Evolutionary conservation across 305 asterid species (phyloP).

Genomic region (Lippia alba): DNA sequence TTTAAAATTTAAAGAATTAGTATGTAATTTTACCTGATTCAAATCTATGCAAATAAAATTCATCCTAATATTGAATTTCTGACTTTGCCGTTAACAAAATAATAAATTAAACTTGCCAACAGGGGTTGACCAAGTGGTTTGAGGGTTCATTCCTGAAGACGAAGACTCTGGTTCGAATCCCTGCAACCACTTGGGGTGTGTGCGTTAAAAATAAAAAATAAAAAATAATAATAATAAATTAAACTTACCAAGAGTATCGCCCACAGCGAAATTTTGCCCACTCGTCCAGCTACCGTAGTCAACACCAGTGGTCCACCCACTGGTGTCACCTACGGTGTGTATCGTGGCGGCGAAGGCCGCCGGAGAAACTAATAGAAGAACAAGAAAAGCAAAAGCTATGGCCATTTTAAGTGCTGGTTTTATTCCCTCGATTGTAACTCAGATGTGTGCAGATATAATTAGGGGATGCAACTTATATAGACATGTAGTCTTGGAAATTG

Average conservation of each 20-base stretch:
- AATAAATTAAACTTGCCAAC: conserved; percentile 35
- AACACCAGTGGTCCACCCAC: conserved; percentile 40
- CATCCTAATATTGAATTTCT: no score
- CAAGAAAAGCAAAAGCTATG: conserved; percentile 28
- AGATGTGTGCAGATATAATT: not conserved
- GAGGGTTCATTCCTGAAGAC: no score
- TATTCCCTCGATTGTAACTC: not conserved
- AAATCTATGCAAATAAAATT: no score
- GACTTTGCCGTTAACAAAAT: no score
- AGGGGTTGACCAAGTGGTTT: no score
- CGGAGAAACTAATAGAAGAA: conserved; percentile 42
- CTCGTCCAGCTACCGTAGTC: conserved; percentile 40
- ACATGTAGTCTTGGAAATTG: not conserved
- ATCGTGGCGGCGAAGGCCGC: conserved; percentile 40
- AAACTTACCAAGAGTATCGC: conserved; percentile 44
- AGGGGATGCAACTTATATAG: conserved; percentile 19
- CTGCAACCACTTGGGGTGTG: no score
- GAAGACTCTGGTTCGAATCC: no score
- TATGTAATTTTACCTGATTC: no score
- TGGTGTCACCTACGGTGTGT: conserved; percentile 40
- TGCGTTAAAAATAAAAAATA: no score
- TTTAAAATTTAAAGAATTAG: no score
- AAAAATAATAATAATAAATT: not conserved
- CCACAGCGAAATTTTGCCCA: conserved; percentile 29
- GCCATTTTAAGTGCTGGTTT: conserved; percentile 26